phyloP scores from a whole-genome alignment of 345 rosid genomes.

The Salix purpurea region DNA sequence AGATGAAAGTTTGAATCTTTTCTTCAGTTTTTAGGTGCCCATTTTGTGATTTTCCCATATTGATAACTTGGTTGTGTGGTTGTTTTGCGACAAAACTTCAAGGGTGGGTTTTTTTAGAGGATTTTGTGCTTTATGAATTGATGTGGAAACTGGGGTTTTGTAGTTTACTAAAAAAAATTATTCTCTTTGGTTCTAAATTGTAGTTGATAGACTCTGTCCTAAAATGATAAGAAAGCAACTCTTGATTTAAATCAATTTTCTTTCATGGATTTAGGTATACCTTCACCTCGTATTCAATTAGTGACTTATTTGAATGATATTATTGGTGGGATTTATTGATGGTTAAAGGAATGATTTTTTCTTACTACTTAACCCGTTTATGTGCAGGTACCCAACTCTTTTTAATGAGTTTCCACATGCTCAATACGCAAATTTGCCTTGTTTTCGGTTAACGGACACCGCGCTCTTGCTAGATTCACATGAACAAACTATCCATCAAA shows the following conservation, averaged over 20 bases:
- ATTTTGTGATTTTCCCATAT: not conserved
- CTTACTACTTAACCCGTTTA: not conserved
- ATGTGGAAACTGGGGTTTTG: not conserved
- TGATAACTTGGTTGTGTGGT: not conserved
- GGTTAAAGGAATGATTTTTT: not conserved
- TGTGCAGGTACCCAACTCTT: conserved; percentile 79
- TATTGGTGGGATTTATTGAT: not conserved
- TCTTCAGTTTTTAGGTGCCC: not conserved
- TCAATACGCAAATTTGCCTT: conserved; percentile 74
- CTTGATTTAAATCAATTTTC: not conserved
- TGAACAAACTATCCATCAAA: conserved; percentile 63
- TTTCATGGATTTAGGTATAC: conserved; percentile 11
- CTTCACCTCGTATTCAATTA: too few species aligned
- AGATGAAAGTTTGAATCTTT: not conserved
- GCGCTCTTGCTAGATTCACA: conserved; percentile 74
- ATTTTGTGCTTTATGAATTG: too few species aligned
- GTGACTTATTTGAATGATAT: not conserved
- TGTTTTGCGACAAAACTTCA: not conserved
- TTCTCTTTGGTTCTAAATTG: not conserved
- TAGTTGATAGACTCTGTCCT: too few species aligned
- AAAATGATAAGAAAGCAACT: not conserved
- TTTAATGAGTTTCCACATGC: conserved; percentile 83
- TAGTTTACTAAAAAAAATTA: not conserved
- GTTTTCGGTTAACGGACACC: conserved; percentile 80
- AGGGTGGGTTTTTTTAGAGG: not conserved